Evolutionary conservation across 148 eudicot species (phyloP), one percentile per base, ranked within the genome.

Genomic region (Simmondsia chinensis): DNA sequence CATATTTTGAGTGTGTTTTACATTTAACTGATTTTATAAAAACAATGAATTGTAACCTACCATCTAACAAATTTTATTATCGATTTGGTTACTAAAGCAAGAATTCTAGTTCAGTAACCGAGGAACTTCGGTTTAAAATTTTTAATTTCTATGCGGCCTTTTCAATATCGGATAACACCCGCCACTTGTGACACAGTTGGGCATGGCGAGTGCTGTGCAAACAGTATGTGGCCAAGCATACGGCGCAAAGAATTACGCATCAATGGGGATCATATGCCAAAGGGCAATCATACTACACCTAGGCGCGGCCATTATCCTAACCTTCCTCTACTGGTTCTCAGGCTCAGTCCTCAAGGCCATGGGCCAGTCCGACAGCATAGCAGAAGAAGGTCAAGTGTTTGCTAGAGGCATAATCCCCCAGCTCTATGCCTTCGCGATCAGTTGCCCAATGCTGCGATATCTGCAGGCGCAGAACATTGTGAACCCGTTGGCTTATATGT

Each of bases 381-480:
- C 71, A 0, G 52, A 38, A 20, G 25, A 40, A 15, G 69, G 57
- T 0, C 57, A 52, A 7, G 6, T 26, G 4, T 64, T 64, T 33
- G 57, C 55, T 6, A 34, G 43, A 2, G 57, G 69, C 12, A 32
- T 56, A 18, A 64, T 64, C 24, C 71, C 66, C 8, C 66, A 66
- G 30, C 37, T 66, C 24, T 67, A 60, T 15, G 72, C 67, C 0
- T 67, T 53, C 9, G 60, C 71, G 4, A 19, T 54, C 13, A 35
- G 35, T 24, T 66, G 64, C 47, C 72, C 72, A 1, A 18, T 55
- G 11, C 67, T 54, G 36, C 61, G 64, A 22, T 67, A 60, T 24
- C 58, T 67, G 4, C 70, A 61, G 11, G 60, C 73, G 6, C 73
- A 69, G 17, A 69, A 65, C 57, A 69, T 69, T 9, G 60, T 69